Conservation (phyloP, 2,329 filamentous ascomycete genomes). For the Fusarium incarnatum region DNA sequence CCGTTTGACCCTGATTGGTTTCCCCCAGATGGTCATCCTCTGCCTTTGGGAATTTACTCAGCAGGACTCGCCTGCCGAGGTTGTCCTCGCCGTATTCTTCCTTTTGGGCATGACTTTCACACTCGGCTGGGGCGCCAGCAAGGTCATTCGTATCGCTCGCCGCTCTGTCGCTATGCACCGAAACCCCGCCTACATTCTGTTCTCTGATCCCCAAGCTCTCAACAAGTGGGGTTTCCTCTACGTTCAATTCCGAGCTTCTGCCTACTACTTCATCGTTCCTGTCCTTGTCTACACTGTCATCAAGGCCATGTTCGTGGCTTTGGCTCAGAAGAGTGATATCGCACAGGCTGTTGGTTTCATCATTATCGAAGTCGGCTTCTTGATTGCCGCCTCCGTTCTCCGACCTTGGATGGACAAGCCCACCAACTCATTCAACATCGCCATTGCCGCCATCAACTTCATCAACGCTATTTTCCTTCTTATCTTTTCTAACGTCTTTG, state of each 20-base stretch:
- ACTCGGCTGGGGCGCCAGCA: constrained; percentile 86
- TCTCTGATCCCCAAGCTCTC: constrained; percentile 90
- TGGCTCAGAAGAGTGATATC: constrained; percentile 76
- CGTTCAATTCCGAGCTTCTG: constrained; percentile 93
- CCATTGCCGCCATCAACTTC: constrained; percentile 91
- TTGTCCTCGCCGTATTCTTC: constrained; percentile 90
- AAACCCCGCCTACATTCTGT: constrained; percentile 96
- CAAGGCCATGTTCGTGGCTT: constrained; percentile 89
- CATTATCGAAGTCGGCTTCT: constrained; percentile 81
- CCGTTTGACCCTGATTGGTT: constrained; percentile 89
- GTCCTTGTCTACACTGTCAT: constrained; percentile 81
- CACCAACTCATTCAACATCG: constrained; percentile 95
- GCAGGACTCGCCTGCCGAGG: constrained; percentile 84
- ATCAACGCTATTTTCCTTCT: constrained; percentile 89
- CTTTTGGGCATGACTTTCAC: constrained; percentile 82
- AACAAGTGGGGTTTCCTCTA: constrained; percentile 99
- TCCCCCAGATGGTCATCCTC: constrained; percentile 89
- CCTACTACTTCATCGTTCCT: constrained; percentile 94
- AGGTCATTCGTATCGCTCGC: constrained; percentile 89
- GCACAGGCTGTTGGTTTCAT: constrained; percentile 86
- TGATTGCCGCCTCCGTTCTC: constrained; percentile 82
- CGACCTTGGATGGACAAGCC: constrained; percentile 99
- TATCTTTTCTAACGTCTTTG: constrained; percentile 88
- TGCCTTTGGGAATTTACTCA: constrained; percentile 94
- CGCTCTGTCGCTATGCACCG: constrained; percentile 92